These are phyloP conservation scores for Mitragyna speciosa DNA, from an alignment of 257 asterid genomes.

Conservation along the genomic window DNA sequence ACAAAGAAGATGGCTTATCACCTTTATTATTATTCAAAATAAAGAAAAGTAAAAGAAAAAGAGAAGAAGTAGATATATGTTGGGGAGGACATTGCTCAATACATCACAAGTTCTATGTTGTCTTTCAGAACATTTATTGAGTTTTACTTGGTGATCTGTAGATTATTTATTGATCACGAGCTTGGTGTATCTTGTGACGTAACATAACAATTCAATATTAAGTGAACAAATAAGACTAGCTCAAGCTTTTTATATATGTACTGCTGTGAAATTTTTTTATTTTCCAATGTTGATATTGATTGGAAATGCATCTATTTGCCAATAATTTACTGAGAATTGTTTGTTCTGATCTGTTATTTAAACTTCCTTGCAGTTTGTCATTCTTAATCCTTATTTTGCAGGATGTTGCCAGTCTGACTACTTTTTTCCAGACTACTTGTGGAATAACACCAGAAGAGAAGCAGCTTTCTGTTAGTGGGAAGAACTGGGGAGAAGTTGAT, in stretches of 20 bases:
- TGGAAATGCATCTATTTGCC: background rate
- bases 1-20: background rate
- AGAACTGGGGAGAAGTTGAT: slow-evolving; percentile 98
- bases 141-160: background rate
- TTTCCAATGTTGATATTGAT: background rate
- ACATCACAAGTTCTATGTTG: background rate
- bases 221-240: background rate
- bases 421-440: slow-evolving; percentile 68
- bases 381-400: slow-evolving; percentile 33
- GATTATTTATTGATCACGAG: background rate
- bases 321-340: too few species aligned
- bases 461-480: slow-evolving; percentile 94
- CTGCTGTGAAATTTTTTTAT: background rate
- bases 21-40: background rate
- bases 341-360: background rate
- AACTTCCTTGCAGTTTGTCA: background rate
- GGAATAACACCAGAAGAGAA: slow-evolving; percentile 83
- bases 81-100: background rate
- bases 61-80: background rate
- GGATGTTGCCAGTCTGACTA: slow-evolving; percentile 72
- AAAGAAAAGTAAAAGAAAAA: background rate
- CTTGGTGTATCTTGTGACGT: background rate
- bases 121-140: background rate
- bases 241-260: too few species aligned
- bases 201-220: background rate